Evolutionary conservation across 202 grass and related monocot genomes (phyloP).

Genomic region (Hordeum pubiflorum): DNA sequence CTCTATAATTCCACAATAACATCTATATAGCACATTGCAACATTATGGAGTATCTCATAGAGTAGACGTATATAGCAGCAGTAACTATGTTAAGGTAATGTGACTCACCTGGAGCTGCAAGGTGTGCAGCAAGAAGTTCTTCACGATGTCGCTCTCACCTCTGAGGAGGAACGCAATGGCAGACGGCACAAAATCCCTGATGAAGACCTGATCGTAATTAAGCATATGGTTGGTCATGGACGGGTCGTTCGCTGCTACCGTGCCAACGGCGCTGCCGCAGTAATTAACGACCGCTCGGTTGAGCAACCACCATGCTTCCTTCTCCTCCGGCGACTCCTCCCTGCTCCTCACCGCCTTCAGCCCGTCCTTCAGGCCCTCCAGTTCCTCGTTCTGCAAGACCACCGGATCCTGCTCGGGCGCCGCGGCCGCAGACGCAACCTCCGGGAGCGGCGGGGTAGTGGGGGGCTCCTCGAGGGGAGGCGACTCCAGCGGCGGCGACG

Average conservation of each 20-base stretch:
- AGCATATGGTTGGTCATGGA: conserved; percentile 62
- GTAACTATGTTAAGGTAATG: not conserved
- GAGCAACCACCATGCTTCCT: conserved; percentile 85
- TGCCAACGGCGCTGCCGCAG: conserved; percentile 64
- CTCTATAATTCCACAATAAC: not conserved
- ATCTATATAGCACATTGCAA: not conserved
- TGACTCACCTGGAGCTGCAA: conserved; percentile 78
- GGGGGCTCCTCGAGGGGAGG: conserved; percentile 38
- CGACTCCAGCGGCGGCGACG: conserved; percentile 28
- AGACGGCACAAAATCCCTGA: conserved; percentile 87
- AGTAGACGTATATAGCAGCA: not conserved
- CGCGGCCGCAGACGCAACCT: conserved; percentile 24
- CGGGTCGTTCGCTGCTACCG: conserved; percentile 77
- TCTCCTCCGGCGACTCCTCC: conserved; percentile 65
- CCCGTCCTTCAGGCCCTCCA: conserved; percentile 32
- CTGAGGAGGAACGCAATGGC: conserved; percentile 88
- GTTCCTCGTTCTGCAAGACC: conserved; percentile 32
- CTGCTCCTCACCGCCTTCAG: conserved; percentile 30
- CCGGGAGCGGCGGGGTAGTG: conserved; percentile 22
- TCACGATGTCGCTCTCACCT: conserved; percentile 77
- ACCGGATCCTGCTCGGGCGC: conserved; percentile 32
- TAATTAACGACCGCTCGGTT: conserved; percentile 63
- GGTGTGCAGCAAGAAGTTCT: conserved; percentile 92
- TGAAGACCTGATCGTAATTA: conserved; percentile 95
- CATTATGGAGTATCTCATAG: not conserved